A percentile compares a stretch with the other conserved stretches of the same genome.
These are phyloP conservation scores for Ganoderma meredithae DNA, from an alignment of 1,284 basidiomycete genomes.

Conservation along the genomic window DNA sequence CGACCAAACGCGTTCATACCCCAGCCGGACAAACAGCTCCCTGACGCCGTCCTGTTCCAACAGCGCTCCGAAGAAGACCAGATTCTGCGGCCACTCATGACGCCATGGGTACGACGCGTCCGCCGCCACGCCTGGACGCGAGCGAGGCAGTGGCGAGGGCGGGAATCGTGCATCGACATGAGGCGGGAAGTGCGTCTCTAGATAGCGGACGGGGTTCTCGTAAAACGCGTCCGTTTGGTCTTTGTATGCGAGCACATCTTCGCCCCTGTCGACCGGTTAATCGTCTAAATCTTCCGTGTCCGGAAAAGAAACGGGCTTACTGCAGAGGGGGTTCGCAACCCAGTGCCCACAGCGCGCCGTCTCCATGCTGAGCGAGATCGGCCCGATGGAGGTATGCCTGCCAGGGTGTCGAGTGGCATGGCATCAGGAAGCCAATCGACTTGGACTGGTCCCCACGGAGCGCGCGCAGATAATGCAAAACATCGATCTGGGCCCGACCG, in stretches of 20 bases:
- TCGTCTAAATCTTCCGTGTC: slow-evolving; percentile 17
- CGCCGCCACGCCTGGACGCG: slow-evolving; percentile 55
- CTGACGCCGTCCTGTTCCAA: slow-evolving; percentile 60
- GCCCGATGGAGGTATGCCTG: slow-evolving; percentile 87
- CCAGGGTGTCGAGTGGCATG: slow-evolving; percentile 98
- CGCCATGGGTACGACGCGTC: slow-evolving; percentile 50
- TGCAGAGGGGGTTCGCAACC: slow-evolving; percentile 91
- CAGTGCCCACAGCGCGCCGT: slow-evolving; percentile 73
- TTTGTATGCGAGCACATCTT: slow-evolving; percentile 62
- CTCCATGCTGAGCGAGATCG: slow-evolving; percentile 57
- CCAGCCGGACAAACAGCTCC: slow-evolving; percentile 57
- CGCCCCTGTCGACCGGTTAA: slow-evolving; percentile 49
- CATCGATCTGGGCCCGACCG: slow-evolving; percentile 78
- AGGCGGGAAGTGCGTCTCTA: slow-evolving; percentile 69
- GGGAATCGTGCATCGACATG: slow-evolving; percentile 73
- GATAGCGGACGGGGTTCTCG: slow-evolving; percentile 72
- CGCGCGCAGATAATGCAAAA: slow-evolving; percentile 68
- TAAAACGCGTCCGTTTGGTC: slow-evolving; percentile 92
- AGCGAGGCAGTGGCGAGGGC: slow-evolving; percentile 62
- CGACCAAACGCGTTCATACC: slow-evolving; percentile 74
- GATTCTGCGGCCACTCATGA: slow-evolving; percentile 83
- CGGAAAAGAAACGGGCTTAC: slow-evolving; percentile 51
- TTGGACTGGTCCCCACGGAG: slow-evolving; percentile 57
- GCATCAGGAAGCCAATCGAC: slow-evolving; percentile 89
- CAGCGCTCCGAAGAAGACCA: slow-evolving; percentile 83